Conservation (phyloP, 306 rosid genomes). For the Urtica urens region DNA sequence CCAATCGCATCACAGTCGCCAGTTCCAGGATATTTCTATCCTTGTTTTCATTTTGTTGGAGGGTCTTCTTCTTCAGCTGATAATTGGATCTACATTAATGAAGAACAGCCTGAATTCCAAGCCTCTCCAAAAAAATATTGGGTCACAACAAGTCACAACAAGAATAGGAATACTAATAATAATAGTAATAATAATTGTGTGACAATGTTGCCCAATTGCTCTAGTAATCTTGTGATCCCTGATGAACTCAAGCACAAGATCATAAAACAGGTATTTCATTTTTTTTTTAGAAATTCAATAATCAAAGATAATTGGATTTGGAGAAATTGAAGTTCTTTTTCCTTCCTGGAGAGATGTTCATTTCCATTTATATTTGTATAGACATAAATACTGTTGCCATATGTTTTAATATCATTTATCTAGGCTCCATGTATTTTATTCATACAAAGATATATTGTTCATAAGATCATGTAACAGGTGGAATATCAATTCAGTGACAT, state of each 20-base stretch:
- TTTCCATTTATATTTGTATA: too few species aligned
- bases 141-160: conserved; percentile 19
- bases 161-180: background rate
- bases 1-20: conserved; percentile 27
- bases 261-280: conserved; percentile 56
- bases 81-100: conserved; percentile 61
- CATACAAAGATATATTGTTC: background rate
- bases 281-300: too few species aligned
- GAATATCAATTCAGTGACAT: conserved; percentile 86
- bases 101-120: conserved; percentile 47
- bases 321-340: too few species aligned
- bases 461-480: conserved; percentile 41
- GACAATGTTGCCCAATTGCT: conserved; percentile 26
- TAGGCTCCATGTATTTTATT: background rate
- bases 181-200: conserved; percentile 7
- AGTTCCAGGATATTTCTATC: conserved; percentile 59
- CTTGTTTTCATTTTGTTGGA: conserved; percentile 63
- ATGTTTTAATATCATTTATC: too few species aligned
- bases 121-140: conserved; percentile 14
- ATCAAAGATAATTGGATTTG: too few species aligned
- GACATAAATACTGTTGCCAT: too few species aligned
- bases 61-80: conserved; percentile 42
- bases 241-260: conserved; percentile 73
- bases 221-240: conserved; percentile 32
- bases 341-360: too few species aligned